Base-by-base conservation (phyloP, 2,329 filamentous ascomycete genomes). In the Cercospora berteroae region DNA sequence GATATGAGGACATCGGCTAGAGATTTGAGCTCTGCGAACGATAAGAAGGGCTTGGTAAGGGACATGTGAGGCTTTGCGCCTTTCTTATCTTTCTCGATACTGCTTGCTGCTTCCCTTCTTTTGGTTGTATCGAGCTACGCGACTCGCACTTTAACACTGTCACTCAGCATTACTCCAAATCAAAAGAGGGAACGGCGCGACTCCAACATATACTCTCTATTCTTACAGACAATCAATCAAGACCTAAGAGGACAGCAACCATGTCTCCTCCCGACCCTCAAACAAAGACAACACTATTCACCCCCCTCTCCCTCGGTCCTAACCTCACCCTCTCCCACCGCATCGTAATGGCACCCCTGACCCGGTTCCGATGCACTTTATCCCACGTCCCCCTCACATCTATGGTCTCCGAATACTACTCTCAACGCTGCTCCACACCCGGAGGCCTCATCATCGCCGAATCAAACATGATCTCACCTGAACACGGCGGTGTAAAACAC, bases 391-490 rank as follows among this genome's bases (percentile, higher is more conserved):
- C 56, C 3, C 25, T 64, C 23, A 31, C 63, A 9, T 27, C 39
- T 20, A 52, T 65, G 63, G 57, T 60, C 10, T 16, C 56, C 80
- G 70, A 77, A 9, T 77, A 79, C 70, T 79, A 78, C 74, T 67
- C 68, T 5, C 73, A 77, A 61, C 73, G 77, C 55, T 72, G 73
- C n/a, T 71, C 68, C 25, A 70, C 74, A 13, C 76, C 76, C 5
- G 77, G 77, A 29, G 36, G 31, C 16, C 70, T 79, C 23, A 69
- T 78, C 42, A 75, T 78, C 64, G 73, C 74, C 48, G 77, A 79
- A 69, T 75, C 76, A 67, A 80, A 75, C 42, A 79, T 72, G 72
- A 79, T 78, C 69, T 74, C 72, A 16, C 61, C 67, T 33, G 59
- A 70, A 62, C 75, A 76, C 5, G 66, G 71, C 55, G 77, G 77